phyloP scores from a whole-genome alignment of 495 filamentous ascomycete genomes.

The Delitschia confertaspora region DNA sequence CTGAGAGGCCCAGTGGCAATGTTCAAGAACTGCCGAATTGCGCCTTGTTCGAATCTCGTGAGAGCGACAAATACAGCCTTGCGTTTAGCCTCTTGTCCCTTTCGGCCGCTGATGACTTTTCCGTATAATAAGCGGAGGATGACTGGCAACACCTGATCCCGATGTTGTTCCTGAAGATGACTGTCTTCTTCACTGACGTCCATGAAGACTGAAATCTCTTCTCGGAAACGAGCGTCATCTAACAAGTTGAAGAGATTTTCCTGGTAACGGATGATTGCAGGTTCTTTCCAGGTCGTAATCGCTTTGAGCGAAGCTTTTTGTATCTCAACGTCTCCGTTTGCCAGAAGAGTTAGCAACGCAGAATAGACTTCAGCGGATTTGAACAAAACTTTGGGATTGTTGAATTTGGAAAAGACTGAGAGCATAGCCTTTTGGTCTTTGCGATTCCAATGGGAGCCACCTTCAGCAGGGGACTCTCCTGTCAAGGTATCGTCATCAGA shows the following conservation, averaged over 20 bases:
- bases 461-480: not conserved
- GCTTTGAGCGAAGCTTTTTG: constrained; percentile 78
- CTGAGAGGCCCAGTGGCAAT: constrained; percentile 67
- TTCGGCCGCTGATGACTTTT: constrained; percentile 59
- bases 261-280: constrained; percentile 65
- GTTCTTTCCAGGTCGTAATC: constrained; percentile 78
- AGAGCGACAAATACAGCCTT: constrained; percentile 55
- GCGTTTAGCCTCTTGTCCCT: constrained; percentile 55
- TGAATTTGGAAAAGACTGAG: constrained; percentile 71
- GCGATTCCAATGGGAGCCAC: constrained; percentile 41
- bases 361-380: constrained; percentile 67
- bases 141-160: constrained; percentile 64
- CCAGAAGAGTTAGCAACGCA: constrained; percentile 61
- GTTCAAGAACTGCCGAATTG: constrained; percentile 69
- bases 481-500: constrained; percentile 27
- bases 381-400: constrained; percentile 75
- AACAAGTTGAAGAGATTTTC: constrained; percentile 82
- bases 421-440: constrained; percentile 76
- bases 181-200: constrained; percentile 61
- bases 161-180: constrained; percentile 64
- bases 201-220: constrained; percentile 80
- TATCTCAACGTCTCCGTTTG: constrained; percentile 80
- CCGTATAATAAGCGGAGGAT: constrained; percentile 85
- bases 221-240: constrained; percentile 84
- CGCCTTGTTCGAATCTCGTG: constrained; percentile 51